phyloP scores from a whole-genome alignment of 2,329 filamentous ascomycete species.

The Venturiaceae sp. region DNA sequence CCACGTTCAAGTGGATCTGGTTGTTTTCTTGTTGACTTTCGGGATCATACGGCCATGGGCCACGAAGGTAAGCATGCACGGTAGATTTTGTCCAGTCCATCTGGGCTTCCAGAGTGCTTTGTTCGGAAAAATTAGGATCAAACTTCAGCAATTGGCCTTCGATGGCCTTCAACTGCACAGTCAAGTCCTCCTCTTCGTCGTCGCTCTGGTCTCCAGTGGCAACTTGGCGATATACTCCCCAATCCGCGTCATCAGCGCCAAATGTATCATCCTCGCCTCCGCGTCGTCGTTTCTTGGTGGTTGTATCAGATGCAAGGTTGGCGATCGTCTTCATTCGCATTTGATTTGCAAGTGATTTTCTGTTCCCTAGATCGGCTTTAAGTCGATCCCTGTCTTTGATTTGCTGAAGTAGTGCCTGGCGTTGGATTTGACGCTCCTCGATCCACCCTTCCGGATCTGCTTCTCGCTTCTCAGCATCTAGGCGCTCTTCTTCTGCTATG shows the following conservation, averaged over 20 bases:
- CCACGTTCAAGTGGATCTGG: constrained; percentile 92
- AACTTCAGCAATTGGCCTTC: constrained; percentile 79
- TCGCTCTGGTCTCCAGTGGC: constrained; percentile 72
- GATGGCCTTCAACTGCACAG: constrained; percentile 60
- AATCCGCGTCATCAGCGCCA: constrained; percentile 93
- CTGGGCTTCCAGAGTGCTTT: constrained; percentile 85
- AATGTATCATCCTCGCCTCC: constrained; percentile 93
- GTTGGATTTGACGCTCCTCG: constrained; percentile 65
- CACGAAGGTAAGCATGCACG: constrained; percentile 81
- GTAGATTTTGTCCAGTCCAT: constrained; percentile 91
- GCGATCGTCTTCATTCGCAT: constrained; percentile 98
- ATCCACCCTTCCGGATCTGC: constrained; percentile 84
- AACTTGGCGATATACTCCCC: constrained; percentile 92
- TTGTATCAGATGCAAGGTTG: constrained; percentile 84
- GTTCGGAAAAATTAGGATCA: constrained; percentile 82
- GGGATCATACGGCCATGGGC: constrained; percentile 75
- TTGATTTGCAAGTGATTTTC: constrained; percentile 91
- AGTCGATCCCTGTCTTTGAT: constrained; percentile 91
- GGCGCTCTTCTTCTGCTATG: constrained; percentile 68
- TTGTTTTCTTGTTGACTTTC: constrained; percentile 71
- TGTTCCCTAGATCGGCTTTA: constrained; percentile 90
- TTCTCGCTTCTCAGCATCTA: constrained; percentile 74
- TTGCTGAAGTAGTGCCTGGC: constrained; percentile 58
- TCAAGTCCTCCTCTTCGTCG: constrained; percentile 85
- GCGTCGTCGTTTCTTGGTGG: constrained; percentile 70